Evolutionary conservation across 1,139 yeast genomes (phyloP).

Genomic region (Nakaseomyces nivariensis): DNA sequence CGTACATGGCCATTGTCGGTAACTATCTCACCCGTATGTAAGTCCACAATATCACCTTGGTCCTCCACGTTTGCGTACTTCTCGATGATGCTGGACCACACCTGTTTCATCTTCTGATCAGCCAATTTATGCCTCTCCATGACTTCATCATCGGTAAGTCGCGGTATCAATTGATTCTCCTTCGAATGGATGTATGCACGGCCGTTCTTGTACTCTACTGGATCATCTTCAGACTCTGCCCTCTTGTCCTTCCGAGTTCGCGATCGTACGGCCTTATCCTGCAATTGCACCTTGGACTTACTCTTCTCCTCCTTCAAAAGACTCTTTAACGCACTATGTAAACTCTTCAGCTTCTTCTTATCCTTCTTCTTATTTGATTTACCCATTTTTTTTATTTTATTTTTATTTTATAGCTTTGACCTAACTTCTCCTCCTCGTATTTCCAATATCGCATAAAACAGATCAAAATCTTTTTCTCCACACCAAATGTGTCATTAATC

Average conservation of each 20-base stretch:
- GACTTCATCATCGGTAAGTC: slow-evolving; percentile 27
- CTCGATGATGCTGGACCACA: slow-evolving; percentile 47
- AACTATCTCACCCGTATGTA: slow-evolving; percentile 48
- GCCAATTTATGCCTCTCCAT: slow-evolving; percentile 31
- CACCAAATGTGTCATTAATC: not conserved
- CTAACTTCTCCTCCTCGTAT: not conserved
- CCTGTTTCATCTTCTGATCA: slow-evolving; percentile 29
- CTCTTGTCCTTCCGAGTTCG: not conserved
- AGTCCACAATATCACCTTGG: slow-evolving; percentile 59
- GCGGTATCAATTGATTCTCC: slow-evolving; percentile 27
- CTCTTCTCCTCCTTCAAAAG: slow-evolving; percentile 9
- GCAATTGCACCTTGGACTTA: not conserved
- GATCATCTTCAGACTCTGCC: not conserved
- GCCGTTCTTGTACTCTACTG: slow-evolving; percentile 8
- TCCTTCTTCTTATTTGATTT: slow-evolving; percentile 28
- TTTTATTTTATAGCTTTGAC: not conserved
- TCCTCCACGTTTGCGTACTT: slow-evolving; percentile 46
- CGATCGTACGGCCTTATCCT: not conserved
- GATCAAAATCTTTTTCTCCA: not conserved
- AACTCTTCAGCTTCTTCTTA: slow-evolving; percentile 10
- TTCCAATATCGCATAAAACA: too few species aligned
- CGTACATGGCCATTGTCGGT: slow-evolving; percentile 57
- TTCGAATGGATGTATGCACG: slow-evolving; percentile 25
- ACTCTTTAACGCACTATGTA: slow-evolving; percentile 21
- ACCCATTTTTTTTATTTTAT: not conserved